phyloP scores from a whole-genome alignment of 331 rosid species.

The Telfairia occidentalis region DNA sequence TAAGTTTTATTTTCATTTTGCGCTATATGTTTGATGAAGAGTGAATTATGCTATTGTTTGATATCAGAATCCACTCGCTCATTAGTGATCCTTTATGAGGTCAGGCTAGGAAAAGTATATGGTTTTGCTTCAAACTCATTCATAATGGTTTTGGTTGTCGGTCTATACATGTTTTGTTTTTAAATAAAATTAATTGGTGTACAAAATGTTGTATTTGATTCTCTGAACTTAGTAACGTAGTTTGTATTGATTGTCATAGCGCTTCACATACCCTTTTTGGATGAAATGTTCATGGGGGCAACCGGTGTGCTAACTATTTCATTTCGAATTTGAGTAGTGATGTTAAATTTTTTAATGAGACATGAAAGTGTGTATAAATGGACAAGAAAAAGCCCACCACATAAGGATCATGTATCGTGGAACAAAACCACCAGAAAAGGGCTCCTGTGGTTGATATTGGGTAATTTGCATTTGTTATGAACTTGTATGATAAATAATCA shows the following conservation, averaged over 20 bases:
- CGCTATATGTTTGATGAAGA: neutral
- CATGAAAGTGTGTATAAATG: too few species aligned
- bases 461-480: neutral
- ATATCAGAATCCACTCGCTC: neutral
- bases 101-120: neutral
- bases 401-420: neutral
- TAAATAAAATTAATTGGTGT: neutral
- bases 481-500: neutral
- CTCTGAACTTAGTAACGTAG: neutral
- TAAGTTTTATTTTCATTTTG: conserved; percentile 29
- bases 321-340: too few species aligned
- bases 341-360: too few species aligned
- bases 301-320: too few species aligned
- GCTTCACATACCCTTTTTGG: neutral
- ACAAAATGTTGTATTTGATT: neutral
- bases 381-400: too few species aligned
- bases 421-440: neutral
- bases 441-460: neutral
- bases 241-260: neutral
- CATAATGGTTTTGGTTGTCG: neutral
- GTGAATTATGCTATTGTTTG: neutral
- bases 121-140: neutral
- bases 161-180: neutral
- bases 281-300: too few species aligned
- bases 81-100: neutral